Percentiles rank a stretch among this genome's conserved stretches.
These are phyloP conservation scores for Penicillium goetzii DNA, from an alignment of 495 filamentous ascomycete species.

Conservation along the genomic window DNA sequence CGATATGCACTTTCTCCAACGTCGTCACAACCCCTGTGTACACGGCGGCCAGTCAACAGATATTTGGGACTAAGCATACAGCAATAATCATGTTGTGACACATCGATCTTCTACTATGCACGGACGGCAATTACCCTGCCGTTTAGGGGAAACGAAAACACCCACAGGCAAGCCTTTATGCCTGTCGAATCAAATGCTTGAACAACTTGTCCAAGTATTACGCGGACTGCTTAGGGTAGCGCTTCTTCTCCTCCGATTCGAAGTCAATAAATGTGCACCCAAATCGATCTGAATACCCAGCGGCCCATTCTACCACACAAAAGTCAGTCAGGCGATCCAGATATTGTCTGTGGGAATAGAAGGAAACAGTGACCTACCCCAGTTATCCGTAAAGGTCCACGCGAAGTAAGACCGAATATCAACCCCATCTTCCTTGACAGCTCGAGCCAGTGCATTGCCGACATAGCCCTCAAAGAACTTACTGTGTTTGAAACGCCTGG, in stretches of 20 bases:
- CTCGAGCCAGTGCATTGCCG: constrained; percentile 44
- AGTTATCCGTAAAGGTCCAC: constrained; percentile 54
- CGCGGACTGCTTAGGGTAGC: constrained; percentile 51
- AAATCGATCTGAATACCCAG: constrained; percentile 53
- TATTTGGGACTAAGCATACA: too few relatives aligned
- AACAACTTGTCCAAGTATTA: constrained; percentile 48
- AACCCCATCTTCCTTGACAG: constrained; percentile 48
- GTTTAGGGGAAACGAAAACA: not conserved
- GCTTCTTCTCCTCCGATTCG: constrained; percentile 48
- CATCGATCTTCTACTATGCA: not conserved
- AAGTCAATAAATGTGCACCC: constrained; percentile 50
- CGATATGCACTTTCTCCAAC: not conserved
- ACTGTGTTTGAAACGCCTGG: constrained; percentile 50
- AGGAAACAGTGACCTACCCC: constrained; percentile 28
- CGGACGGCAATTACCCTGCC: not conserved
- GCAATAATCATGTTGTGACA: not conserved
- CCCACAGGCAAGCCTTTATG: not conserved
- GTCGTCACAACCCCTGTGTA: too few relatives aligned
- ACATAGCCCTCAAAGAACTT: constrained; percentile 53
- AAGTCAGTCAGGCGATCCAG: constrained; percentile 11
- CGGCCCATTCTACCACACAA: constrained; percentile 46
- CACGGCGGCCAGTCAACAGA: too few relatives aligned
- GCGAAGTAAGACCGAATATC: constrained; percentile 54
- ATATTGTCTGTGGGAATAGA: not conserved
- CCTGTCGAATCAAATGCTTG: constrained; percentile 40